These are phyloP conservation scores for Phaffomyces thermotolerans DNA, from an alignment of 805 yeast genomes.

Conservation along the genomic window DNA sequence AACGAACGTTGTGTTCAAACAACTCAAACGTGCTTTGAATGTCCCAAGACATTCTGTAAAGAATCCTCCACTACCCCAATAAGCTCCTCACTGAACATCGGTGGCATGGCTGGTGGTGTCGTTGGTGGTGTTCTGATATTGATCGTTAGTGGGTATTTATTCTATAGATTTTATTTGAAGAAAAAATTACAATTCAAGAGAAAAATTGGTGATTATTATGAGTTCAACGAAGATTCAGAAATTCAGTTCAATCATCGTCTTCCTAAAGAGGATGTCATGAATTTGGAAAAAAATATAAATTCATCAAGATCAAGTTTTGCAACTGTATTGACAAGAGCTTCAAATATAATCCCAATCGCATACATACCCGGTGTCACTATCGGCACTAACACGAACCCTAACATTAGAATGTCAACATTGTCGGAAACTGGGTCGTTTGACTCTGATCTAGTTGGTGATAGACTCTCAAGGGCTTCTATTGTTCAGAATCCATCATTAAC, in stretches of 20 bases:
- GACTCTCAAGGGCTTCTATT: conserved; percentile 37
- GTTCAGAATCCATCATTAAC: conserved; percentile 31
- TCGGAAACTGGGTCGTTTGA: conserved; percentile 13
- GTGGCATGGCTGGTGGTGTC: conserved; percentile 70
- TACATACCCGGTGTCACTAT: conserved; percentile 91
- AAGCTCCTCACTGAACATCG: conserved; percentile 25
- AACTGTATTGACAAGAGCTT: conserved; percentile 68
- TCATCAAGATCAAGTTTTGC: conserved; percentile 33
- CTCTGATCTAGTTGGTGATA: conserved; percentile 26
- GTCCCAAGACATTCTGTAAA: conserved; percentile 50
- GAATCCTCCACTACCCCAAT: conserved; percentile 9
- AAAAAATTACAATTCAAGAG: conserved; percentile 25
- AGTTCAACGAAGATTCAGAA: conserved; percentile 24
- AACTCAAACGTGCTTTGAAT: conserved; percentile 47
- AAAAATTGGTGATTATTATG: conserved; percentile 23
- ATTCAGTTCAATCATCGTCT: conserved; percentile 20
- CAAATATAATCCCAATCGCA: conserved; percentile 85
- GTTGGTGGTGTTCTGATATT: conserved; percentile 51
- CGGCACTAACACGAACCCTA: conserved; percentile 22
- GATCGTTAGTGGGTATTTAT: conserved; percentile 25
- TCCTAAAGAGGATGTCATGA: conserved; percentile 16
- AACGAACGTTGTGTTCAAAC: conserved; percentile 50
- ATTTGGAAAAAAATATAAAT: conserved; percentile 19
- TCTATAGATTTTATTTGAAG: conserved; percentile 37
- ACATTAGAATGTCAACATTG: conserved; percentile 27